Percentiles rank a stretch among this genome's conserved stretches.
These are phyloP conservation scores for Stylosanthes scabra DNA, from an alignment of 331 rosid genomes.

Conservation along the genomic window DNA sequence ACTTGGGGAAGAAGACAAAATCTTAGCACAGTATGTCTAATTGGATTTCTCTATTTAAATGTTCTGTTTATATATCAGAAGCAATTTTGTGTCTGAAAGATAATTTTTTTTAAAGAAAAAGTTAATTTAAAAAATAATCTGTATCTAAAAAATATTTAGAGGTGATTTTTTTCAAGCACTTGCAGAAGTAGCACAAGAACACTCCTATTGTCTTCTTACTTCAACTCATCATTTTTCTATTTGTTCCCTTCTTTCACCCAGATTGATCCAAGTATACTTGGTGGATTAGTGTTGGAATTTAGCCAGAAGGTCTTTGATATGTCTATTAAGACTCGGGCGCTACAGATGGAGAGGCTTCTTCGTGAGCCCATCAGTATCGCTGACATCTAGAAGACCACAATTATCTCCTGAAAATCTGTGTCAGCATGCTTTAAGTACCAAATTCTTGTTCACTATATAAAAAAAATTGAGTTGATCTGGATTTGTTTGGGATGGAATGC, in stretches of 20 bases:
- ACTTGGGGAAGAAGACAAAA: too few species aligned
- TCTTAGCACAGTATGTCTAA: too few species aligned
- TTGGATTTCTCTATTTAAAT: too few species aligned
- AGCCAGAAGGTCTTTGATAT: conserved; percentile 82
- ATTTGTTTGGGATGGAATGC: conserved; percentile 53
- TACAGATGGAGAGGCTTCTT: conserved; percentile 92
- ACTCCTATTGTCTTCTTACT: not conserved
- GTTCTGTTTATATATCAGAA: too few species aligned
- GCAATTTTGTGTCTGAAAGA: too few species aligned
- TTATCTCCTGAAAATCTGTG: conserved; percentile 28
- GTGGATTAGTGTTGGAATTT: conserved; percentile 84
- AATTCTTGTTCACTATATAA: conserved; percentile 51
- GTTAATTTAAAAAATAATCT: too few species aligned
- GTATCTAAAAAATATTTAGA: not conserved
- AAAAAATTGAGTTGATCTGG: conserved; percentile 42
- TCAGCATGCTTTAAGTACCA: conserved; percentile 30
- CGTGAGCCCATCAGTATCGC: conserved; percentile 63
- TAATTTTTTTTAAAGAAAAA: too few species aligned
- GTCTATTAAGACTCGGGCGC: conserved; percentile 88
- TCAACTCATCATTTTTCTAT: conserved; percentile 1
- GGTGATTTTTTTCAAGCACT: not conserved
- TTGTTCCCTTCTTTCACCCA: conserved; percentile 29
- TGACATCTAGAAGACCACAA: conserved; percentile 53
- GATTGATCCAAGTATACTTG: conserved; percentile 90
- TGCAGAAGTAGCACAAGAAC: not conserved